phyloP scores from a whole-genome alignment of 2,329 filamentous ascomycete species.

The Emericellopsis atlantica region DNA sequence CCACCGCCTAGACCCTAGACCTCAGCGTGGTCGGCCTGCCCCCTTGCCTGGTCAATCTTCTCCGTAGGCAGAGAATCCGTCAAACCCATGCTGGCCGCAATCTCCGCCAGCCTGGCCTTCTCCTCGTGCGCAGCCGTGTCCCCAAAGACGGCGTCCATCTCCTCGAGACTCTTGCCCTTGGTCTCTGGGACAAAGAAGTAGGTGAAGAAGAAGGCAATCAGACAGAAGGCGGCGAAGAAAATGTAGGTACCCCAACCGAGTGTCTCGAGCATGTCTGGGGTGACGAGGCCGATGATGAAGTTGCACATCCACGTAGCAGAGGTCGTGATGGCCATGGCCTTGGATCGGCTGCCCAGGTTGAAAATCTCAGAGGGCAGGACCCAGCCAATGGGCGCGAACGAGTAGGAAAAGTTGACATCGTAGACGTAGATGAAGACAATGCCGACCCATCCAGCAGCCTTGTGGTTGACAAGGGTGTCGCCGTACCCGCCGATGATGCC shows the following conservation, averaged over 20 bases:
- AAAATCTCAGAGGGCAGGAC: constrained; percentile 54
- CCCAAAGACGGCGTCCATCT: constrained; percentile 38
- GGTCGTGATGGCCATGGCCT: constrained; percentile 46
- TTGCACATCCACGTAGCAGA: constrained; percentile 29
- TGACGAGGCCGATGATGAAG: constrained; percentile 21
- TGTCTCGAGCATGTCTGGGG: constrained; percentile 35
- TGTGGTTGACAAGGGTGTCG: constrained; percentile 16
- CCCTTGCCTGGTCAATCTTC: constrained; percentile 6
- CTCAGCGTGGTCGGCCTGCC: background rate
- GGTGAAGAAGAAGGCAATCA: constrained; percentile 34
- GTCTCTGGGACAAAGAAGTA: constrained; percentile 48
- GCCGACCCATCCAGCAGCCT: constrained; percentile 36
- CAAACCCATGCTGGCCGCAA: constrained; percentile 13
- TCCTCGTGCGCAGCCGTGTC: constrained; percentile 22
- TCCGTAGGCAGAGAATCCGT: constrained; percentile 9
- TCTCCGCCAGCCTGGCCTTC: constrained; percentile 12
- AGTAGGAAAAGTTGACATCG: constrained; percentile 51
- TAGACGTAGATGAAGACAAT: constrained; percentile 55
- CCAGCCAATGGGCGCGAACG: constrained; percentile 51
- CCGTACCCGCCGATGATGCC: constrained; percentile 34
- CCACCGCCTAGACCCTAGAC: background rate
- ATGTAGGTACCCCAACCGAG: constrained; percentile 41
- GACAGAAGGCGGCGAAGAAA: constrained; percentile 45
- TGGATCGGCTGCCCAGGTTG: constrained; percentile 41
- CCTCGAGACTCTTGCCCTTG: constrained; percentile 37